Evolutionary conservation across 805 yeast genomes (phyloP).

Genomic region (Schwanniomyces pseudopolymorphus): DNA sequence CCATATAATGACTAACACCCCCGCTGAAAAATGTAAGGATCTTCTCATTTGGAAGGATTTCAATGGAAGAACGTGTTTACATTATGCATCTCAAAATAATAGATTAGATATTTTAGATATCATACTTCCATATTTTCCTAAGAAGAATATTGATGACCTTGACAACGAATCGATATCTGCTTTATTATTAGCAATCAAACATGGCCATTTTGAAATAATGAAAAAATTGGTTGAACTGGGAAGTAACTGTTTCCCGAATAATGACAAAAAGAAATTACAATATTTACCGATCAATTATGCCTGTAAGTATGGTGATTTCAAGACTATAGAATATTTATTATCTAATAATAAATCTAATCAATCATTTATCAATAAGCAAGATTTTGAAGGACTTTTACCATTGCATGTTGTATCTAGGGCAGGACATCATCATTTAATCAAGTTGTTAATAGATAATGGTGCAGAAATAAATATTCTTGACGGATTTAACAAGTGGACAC

Average conservation of each 20-base stretch:
- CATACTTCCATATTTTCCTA: slow-evolving; percentile 39
- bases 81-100: slow-evolving; percentile 72
- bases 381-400: slow-evolving; percentile 88
- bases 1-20: slow-evolving; percentile 26
- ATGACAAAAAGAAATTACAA: slow-evolving; percentile 53
- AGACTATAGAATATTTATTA: slow-evolving; percentile 64
- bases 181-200: slow-evolving; percentile 71
- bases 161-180: slow-evolving; percentile 85
- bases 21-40: slow-evolving; percentile 13
- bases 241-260: slow-evolving; percentile 40
- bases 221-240: slow-evolving; percentile 33
- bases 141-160: slow-evolving; percentile 44
- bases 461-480: slow-evolving; percentile 76
- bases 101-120: slow-evolving; percentile 43
- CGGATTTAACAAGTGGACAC: slow-evolving; percentile 90
- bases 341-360: slow-evolving; percentile 29
- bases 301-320: slow-evolving; percentile 77
- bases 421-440: slow-evolving; percentile 71
- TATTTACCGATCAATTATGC: slow-evolving; percentile 83
- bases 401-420: slow-evolving; percentile 85
- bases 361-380: slow-evolving; percentile 47
- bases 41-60: slow-evolving; percentile 49
- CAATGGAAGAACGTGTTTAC: slow-evolving; percentile 80
- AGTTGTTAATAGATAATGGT: slow-evolving; percentile 67
- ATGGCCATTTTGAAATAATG: slow-evolving; percentile 51